Base-by-base conservation (phyloP, 192 early-diverging fungal genomes). In the Podila epigama region DNA sequence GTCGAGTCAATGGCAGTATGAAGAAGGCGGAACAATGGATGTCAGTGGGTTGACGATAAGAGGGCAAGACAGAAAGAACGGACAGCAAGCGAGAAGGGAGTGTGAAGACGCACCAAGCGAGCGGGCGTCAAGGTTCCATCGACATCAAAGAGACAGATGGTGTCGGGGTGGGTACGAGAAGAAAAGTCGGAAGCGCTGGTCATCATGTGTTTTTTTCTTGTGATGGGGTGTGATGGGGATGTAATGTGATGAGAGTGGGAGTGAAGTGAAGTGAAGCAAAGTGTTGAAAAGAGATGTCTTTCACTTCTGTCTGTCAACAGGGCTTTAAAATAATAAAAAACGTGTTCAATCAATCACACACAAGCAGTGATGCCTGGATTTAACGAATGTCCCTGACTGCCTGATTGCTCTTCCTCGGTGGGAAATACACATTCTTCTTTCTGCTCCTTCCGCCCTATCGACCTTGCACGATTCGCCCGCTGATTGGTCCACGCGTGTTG, bases 81-180 rank as follows among this genome's bases (percentile, higher is more conserved):
- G 13, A 50, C 8, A 51, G 41, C n/a, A 16, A n/a, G 12, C 13
- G 41, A 42, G 41, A 42, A 16, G 13, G 41, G 41, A 60, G 34
- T 39, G 3, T 13, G 52, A 34, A 11, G 4, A 39, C 82, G 82
- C 85, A 96, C 95, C 81, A 89, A 83, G 81, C 97, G 94, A 39
- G 96, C 97, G 39, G 96, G 96, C 11, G 95, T 97, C 58, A 99
- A 80, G 13, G 97, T 97, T 51, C 97, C 97, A 79, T 99, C 97
- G 44, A 99, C 96, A 84, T 99, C 96, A 70, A 98, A 98, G 35
- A 98, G 90, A 48, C 91, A 89, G 69, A 97, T 85, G 75, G 91
- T 95, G 78, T 92, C 86, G 36, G 96, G 92, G 32, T 85, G 81
- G 53, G 87, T 81, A 70, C 91, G 89, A 70, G 88, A 82, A 61